These are phyloP conservation scores for Nicotiana sylvestris DNA, from an alignment of 257 asterid genomes.

Conservation along the genomic window DNA sequence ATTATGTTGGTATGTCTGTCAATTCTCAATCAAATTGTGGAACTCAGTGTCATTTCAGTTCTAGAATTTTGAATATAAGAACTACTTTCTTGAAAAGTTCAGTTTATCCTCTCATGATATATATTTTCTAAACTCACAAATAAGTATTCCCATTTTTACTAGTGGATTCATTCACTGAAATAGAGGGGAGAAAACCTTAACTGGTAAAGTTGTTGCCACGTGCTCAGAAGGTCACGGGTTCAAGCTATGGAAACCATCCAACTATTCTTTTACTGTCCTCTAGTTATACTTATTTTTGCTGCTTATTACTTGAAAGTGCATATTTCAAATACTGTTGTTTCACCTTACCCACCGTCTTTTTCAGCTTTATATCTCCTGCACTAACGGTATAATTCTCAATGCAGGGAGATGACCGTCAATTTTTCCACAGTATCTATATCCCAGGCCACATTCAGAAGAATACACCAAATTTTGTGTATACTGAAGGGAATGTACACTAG, in stretches of 20 bases:
- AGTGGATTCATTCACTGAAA: not conserved
- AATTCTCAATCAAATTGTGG: not conserved
- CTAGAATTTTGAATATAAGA: not conserved
- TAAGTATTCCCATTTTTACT: not conserved
- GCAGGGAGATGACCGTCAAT: not conserved
- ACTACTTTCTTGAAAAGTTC: not conserved
- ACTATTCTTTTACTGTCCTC: not conserved
- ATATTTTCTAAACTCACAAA: not conserved
- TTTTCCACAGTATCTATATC: not conserved
- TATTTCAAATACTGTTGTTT: not conserved
- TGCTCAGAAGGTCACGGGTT: too few relatives aligned
- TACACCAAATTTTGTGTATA: not conserved
- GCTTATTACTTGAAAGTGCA: not conserved
- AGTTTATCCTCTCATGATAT: not conserved
- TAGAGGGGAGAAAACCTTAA: not conserved
- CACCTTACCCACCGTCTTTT: not conserved
- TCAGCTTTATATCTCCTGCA: not conserved
- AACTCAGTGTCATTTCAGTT: not conserved
- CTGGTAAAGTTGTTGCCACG: too few relatives aligned
- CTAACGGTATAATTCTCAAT: not conserved
- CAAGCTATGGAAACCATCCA: not conserved
- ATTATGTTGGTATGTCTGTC: slow-evolving; percentile 26
- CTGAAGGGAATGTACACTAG: not conserved
- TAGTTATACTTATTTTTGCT: not conserved
- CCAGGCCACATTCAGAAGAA: not conserved